These are phyloP conservation scores for Triticum monococcum DNA, from an alignment of 176 grass and related monocot genomes.

Conservation along the genomic window DNA sequence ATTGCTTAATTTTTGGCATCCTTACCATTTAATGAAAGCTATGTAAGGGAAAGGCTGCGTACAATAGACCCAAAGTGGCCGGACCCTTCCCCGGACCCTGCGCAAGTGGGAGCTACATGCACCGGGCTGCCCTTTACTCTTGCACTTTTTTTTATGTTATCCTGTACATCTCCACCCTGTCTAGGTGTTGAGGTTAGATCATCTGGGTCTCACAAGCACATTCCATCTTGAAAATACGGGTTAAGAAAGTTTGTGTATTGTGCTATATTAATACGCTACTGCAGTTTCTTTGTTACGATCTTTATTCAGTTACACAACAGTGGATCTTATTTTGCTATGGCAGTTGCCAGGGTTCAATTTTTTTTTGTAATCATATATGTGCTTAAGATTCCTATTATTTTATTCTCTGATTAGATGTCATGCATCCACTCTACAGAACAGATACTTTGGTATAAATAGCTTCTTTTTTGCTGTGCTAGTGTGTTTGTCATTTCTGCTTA, in stretches of 20 bases:
- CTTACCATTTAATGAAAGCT: slow-evolving; percentile 14
- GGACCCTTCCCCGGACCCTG: too few species aligned
- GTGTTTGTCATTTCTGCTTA: background rate
- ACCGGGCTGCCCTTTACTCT: too few species aligned
- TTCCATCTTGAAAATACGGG: background rate
- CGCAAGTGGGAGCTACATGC: too few species aligned
- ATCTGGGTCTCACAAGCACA: background rate
- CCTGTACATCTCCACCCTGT: background rate
- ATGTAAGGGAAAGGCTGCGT: too few species aligned
- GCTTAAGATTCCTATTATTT: background rate
- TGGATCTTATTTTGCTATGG: background rate
- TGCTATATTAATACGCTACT: background rate
- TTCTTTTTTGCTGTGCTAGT: background rate
- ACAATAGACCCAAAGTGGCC: too few species aligned
- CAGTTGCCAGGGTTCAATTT: background rate
- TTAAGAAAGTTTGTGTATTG: background rate
- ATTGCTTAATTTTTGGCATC: slow-evolving; percentile 25
- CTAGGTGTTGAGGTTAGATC: background rate
- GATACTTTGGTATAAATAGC: background rate
- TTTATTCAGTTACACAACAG: background rate
- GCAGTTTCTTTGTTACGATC: background rate
- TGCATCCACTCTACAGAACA: background rate
- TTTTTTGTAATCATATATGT: slow-evolving; percentile 4
- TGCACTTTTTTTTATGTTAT: background rate
- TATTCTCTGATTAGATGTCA: background rate